Conservation (phyloP, 345 rosid genomes). For the Populus ilicifolia region DNA sequence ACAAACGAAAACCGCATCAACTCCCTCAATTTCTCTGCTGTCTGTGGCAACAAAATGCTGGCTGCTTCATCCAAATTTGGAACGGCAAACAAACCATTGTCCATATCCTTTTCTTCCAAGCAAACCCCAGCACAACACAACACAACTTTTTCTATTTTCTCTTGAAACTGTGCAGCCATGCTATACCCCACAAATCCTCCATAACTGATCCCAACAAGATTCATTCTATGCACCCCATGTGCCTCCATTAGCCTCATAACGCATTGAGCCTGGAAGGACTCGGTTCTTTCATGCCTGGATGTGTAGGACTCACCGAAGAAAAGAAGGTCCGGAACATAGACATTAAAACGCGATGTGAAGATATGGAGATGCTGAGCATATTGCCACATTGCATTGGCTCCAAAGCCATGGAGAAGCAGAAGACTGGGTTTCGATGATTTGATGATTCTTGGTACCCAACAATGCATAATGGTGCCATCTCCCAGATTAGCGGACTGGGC, state of each 20-base stretch:
- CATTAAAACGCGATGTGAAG: constrained; percentile 57
- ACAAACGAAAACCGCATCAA: constrained; percentile 58
- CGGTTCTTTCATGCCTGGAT: constrained; percentile 41
- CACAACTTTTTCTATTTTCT: constrained; percentile 52
- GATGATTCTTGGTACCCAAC: constrained; percentile 57
- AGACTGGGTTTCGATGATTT: constrained; percentile 45
- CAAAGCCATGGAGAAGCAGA: constrained; percentile 66
- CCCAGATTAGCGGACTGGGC: constrained; percentile 42
- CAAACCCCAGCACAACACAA: constrained; percentile 74
- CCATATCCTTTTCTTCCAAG: constrained; percentile 69
- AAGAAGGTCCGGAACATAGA: constrained; percentile 67
- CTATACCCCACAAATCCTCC: constrained; percentile 84
- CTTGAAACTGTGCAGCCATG: constrained; percentile 55
- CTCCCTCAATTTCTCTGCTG: constrained; percentile 61
- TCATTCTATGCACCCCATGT: constrained; percentile 41
- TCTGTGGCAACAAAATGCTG: constrained; percentile 59
- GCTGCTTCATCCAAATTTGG: constrained; percentile 60
- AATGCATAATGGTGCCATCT: constrained; percentile 62
- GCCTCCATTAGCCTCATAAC: constrained; percentile 50
- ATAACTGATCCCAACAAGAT: constrained; percentile 67
- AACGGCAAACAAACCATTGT: constrained; percentile 57
- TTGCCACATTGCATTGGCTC: constrained; percentile 87
- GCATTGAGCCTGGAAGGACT: constrained; percentile 61
- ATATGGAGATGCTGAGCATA: constrained; percentile 51
- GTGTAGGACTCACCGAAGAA: constrained; percentile 66